Conservation (phyloP, 169 alveolate species). For the Babesia sp. region DNA sequence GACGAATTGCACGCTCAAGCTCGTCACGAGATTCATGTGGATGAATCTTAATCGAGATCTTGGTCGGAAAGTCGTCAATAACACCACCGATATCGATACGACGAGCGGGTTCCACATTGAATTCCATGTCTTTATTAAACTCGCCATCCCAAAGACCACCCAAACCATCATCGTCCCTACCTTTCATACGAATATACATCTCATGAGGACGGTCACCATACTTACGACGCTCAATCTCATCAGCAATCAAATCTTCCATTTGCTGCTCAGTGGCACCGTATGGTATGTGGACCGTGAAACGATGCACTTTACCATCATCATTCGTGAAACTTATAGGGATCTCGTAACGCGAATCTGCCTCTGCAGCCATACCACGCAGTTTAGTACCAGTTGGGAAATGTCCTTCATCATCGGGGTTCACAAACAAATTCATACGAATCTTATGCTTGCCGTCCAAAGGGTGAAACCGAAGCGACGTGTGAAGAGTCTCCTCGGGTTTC, state of each 20-base stretch:
- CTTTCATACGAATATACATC: constrained; percentile 44
- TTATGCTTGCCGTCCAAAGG: constrained; percentile 46
- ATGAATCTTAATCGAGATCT: constrained; percentile 44
- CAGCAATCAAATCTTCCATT: constrained; percentile 32
- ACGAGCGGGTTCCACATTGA: constrained; percentile 44
- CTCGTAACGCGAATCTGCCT: constrained; percentile 54
- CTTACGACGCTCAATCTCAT: constrained; percentile 39
- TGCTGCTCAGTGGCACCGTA: constrained; percentile 58
- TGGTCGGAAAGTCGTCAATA: constrained; percentile 48
- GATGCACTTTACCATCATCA: constrained; percentile 47
- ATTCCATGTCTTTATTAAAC: constrained; percentile 19
- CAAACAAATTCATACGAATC: constrained; percentile 20
- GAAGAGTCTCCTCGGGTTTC: constrained; percentile 45
- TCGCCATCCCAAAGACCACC: constrained; percentile 48
- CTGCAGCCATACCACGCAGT: constrained; percentile 56
- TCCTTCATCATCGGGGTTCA: constrained; percentile 54
- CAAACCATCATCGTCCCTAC: constrained; percentile 35
- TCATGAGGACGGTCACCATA: constrained; percentile 45
- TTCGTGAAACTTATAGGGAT: constrained; percentile 38
- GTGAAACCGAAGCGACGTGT: constrained; percentile 30
- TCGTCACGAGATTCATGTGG: constrained; percentile 61
- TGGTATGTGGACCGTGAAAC: constrained; percentile 41
- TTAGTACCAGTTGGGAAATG: constrained; percentile 65
- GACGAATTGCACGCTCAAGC: constrained; percentile 36
- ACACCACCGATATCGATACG: constrained; percentile 54